Evolutionary conservation across 106 monocot genomes (phyloP), one percentile per base, ranked within the genome.

Genomic region (Cymbidium sinense): DNA sequence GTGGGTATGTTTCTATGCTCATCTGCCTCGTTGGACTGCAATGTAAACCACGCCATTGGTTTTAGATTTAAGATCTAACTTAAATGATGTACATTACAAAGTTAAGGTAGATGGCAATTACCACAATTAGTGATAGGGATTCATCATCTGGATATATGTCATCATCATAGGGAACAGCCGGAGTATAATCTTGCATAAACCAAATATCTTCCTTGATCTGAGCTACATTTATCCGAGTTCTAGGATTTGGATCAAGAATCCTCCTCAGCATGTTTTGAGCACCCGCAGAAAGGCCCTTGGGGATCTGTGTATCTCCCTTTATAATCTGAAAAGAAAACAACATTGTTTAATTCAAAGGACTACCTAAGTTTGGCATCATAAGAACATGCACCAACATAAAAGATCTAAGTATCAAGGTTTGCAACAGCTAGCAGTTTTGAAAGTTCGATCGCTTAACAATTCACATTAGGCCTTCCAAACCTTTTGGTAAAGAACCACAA

Each of bases 401-500:
- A 13, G 13, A 47, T 47, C 2, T n/a, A 47, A 47, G 13, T 47
- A 47, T 11, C 15, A 47, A 13, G 15, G 47, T 47, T 13, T 47
- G 47, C 47, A 11, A 13, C 12, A 47, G 47, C 12, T 47, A 47
- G 47, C 47, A 12, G 9, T 47, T 47, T 47, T 47, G 9, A 10
- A 11, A 13, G 13, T 47, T 47, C 13, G 13, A 15, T 2, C 2
- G 47, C 15, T 15, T 13, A 47, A 47, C 47, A 47, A 47, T 47
- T 47, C 11, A 47, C 47, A 47, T 47, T 39, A 13, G 13, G 47
- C n/a, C 61, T 62, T 62, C 27, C 21, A 37, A 81, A 95, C 98
- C 90, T 99, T 99, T 70, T 95, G 98, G 81, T 95, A 99, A 39
- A 99, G 98, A 77, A 92, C 94, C 5, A 84, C 92, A 19, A 99